Evolutionary conservation across 495 filamentous ascomycete species (phyloP).

Genomic region (Saxispiralis lemnorum): DNA sequence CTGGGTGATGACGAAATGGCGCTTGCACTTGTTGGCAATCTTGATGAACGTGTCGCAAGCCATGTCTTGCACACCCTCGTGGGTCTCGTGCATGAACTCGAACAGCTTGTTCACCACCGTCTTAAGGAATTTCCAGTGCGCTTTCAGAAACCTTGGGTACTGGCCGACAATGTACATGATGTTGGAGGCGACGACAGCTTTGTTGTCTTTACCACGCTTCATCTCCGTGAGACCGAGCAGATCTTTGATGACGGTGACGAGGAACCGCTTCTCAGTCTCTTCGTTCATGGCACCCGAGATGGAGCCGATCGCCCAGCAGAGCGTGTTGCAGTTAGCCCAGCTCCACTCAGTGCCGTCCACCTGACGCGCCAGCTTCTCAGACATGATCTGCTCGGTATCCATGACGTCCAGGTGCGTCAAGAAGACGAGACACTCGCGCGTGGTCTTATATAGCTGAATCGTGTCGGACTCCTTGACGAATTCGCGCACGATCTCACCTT

Average conservation of each 20-base stretch:
- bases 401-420: conserved; percentile 94
- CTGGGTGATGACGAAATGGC: conserved; percentile 91
- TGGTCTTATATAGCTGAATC: conserved; percentile 98
- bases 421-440: conserved; percentile 91
- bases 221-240: conserved; percentile 94
- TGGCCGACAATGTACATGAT: conserved; percentile 99
- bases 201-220: conserved; percentile 98
- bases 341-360: conserved; percentile 95
- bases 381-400: conserved; percentile 97
- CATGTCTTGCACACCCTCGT: conserved; percentile 99
- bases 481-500: conserved; percentile 95
- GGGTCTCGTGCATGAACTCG: conserved; percentile 99
- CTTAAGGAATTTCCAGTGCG: conserved; percentile 99
- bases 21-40: conserved; percentile 92
- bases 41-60: conserved; percentile 99
- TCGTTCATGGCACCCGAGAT: conserved; percentile 99
- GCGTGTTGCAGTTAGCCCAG: conserved; percentile 97
- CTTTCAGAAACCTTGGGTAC: conserved; percentile 94
- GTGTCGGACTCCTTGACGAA: conserved; percentile 99
- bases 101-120: conserved; percentile 99
- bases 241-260: conserved; percentile 97
- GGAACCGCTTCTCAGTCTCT: conserved; percentile 93
- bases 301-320: conserved; percentile 98
- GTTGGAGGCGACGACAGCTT: conserved; percentile 95
- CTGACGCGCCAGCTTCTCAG: conserved; percentile 85